Base-by-base conservation (phyloP, 352 stramenopile genomes). In the Globisporangium solare region DNA sequence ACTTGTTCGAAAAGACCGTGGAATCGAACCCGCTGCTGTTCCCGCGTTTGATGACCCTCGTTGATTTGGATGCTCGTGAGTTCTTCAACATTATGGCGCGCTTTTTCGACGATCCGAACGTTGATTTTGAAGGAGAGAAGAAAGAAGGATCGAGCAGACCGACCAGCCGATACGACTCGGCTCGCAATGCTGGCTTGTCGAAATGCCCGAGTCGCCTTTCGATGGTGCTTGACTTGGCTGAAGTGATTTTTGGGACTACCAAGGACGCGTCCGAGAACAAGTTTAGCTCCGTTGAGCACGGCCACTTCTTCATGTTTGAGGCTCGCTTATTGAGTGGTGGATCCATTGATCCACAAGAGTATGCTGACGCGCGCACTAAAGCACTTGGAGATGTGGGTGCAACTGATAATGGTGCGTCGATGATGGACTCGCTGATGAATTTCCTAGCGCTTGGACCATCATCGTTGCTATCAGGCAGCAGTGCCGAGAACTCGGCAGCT, bases 271-370 rank as follows among this genome's bases (percentile, higher is more conserved):
- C 64, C 2, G 73, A 66, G 12, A 84, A 66, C 39, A 59, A 57
- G 11, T 94, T 94, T 54, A 89, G 79, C 57, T 89, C 83, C 13
- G 76, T 92, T 8, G 85, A 94, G 57, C 79, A 94, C 57, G 83
- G 83, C 24, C 83, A 92, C 49, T 95, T 94, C 68, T 95, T 92
- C 55, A 95, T 95, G 85, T 95, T 95, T 54, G 85, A 95, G 56
- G 85, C 85, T 35, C 78, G 83, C n/a, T 54, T 94, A 55, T 68
- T 95, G 18, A 95, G 85, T 74, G 77, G 82, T 18, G 85, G 79
- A 2, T 83, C 79, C 3, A 94, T 94, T 42, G 85, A 94, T 51
- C 73, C 83, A 2, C 81, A 92, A 39, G 74, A 91, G 53, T 95
- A 95, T 51, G 85, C 83, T 1, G 81, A 88, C 56, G 76, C 80